A percentile compares a stretch with the other conserved stretches of the same genome.
Conservation (phyloP, 441 rosid genomes). For the Melastoma candidum region DNA sequence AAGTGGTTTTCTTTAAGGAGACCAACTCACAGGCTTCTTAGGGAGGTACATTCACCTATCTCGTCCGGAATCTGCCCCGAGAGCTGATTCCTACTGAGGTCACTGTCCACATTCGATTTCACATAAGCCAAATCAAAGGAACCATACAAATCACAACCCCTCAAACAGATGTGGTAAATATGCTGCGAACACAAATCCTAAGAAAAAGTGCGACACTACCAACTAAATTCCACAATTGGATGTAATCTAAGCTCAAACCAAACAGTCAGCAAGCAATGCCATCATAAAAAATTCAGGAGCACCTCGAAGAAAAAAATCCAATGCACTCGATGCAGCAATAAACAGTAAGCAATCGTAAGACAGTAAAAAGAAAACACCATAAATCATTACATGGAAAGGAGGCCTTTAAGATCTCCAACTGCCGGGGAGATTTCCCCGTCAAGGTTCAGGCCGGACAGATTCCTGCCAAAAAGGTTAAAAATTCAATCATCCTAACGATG, state of each 20-base stretch:
- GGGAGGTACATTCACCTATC: conserved; percentile 80
- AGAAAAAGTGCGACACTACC: no score
- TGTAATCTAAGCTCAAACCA: no score
- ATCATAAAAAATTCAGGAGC: no score
- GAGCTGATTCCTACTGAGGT: conserved; percentile 61
- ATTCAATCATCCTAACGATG: conserved; percentile 6
- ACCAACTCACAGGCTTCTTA: conserved; percentile 59
- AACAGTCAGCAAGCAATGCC: no score
- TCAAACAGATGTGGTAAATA: no score
- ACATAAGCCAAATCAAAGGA: no score
- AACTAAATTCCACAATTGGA: no score
- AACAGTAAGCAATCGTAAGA: neutral
- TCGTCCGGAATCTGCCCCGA: conserved; percentile 94
- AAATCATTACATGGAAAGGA: conserved; percentile 45
- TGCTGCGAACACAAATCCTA: no score
- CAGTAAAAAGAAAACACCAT: neutral
- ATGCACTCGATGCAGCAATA: no score
- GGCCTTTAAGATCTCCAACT: conserved; percentile 66
- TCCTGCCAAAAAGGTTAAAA: conserved; percentile 30
- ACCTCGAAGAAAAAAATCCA: no score
- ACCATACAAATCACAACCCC: no score
- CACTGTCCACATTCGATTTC: conserved; percentile 26
- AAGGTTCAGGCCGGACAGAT: conserved; percentile 78
- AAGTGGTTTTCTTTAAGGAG: neutral
- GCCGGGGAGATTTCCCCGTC: conserved; percentile 88